Conservation (phyloP, 2,329 filamentous ascomycete species). For the Pseudocercospora pini-densiflorae region DNA sequence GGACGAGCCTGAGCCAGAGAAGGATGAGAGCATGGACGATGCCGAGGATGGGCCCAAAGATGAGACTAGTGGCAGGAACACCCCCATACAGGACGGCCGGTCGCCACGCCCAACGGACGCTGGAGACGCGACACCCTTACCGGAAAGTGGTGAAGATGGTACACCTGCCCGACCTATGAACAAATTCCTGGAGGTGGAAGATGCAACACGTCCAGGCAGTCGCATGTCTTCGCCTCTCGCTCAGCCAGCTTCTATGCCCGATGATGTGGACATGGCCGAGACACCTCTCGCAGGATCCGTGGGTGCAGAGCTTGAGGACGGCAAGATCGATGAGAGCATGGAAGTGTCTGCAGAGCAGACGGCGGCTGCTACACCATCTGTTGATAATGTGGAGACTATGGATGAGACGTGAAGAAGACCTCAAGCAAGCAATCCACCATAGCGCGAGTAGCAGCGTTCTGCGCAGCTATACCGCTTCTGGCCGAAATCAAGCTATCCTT, state of each 20-base stretch:
- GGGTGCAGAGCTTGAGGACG: slow-evolving; percentile 19
- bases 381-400: slow-evolving; percentile 31
- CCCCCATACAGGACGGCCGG: slow-evolving; percentile 48
- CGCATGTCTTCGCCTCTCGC: slow-evolving; percentile 30
- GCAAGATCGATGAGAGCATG: slow-evolving; percentile 21
- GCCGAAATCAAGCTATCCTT: background rate
- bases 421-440: background rate
- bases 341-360: slow-evolving; percentile 24
- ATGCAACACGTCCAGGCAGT: slow-evolving; percentile 30
- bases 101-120: slow-evolving; percentile 32
- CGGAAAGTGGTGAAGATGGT: slow-evolving; percentile 37
- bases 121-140: slow-evolving; percentile 46
- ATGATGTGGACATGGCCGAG: slow-evolving; percentile 38
- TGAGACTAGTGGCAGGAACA: slow-evolving; percentile 51
- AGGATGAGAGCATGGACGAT: slow-evolving; percentile 67
- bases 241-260: slow-evolving; percentile 27
- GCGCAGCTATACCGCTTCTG: background rate
- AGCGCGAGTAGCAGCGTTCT: background rate
- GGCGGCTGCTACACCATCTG: slow-evolving; percentile 25
- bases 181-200: slow-evolving; percentile 36
- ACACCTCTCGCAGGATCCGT: slow-evolving; percentile 14
- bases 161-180: slow-evolving; percentile 33
- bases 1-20: slow-evolving; percentile 86
- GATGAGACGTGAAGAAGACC: slow-evolving; percentile 27
- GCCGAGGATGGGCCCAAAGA: slow-evolving; percentile 45